These are phyloP conservation scores for Neurospora sp. DNA, from an alignment of 495 filamentous ascomycete species.

Conservation along the genomic window DNA sequence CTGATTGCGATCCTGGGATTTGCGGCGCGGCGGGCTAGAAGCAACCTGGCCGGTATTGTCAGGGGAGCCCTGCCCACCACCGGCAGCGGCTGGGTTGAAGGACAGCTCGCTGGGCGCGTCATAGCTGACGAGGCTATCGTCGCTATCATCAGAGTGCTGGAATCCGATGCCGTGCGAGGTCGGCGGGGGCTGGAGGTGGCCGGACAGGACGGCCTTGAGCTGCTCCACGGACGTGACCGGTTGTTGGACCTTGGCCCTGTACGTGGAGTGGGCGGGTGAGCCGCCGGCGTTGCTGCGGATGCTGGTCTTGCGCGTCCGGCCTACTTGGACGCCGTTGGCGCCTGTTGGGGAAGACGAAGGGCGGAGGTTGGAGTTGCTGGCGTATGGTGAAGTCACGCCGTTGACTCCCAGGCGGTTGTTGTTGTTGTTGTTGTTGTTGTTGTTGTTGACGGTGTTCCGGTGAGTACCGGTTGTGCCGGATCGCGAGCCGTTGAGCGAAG, in stretches of 20 bases:
- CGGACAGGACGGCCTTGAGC: conserved; percentile 63
- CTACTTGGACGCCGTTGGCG: conserved; percentile 9
- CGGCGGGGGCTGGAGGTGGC: conserved; percentile 25
- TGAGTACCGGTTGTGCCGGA: conserved; percentile 47
- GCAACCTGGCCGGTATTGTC: background rate
- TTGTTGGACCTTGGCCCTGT: conserved; percentile 42
- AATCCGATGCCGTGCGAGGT: conserved; percentile 15
- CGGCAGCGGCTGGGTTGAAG: conserved; percentile 29
- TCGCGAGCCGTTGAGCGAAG: conserved; percentile 64
- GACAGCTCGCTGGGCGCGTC: conserved; percentile 45
- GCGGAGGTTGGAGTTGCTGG: conserved; percentile 30
- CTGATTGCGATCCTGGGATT: conserved; percentile 4
- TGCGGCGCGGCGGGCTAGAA: background rate
- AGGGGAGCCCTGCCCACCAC: conserved; percentile 1
- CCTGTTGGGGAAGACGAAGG: conserved; percentile 28
- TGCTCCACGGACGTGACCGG: conserved; percentile 80
- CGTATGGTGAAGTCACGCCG: conserved; percentile 33
- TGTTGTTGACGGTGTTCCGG: conserved; percentile 19
- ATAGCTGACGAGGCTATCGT: conserved; percentile 50
- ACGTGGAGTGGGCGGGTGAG: conserved; percentile 43
- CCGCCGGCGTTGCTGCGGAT: conserved; percentile 27
- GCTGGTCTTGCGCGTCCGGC: conserved; percentile 29
- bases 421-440: background rate
- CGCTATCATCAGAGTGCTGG: conserved; percentile 34
- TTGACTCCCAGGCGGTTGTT: conserved; percentile 44